Evolutionary conservation across 2,329 filamentous ascomycete species (phyloP), one percentile per base, ranked within the genome.

Genomic region (Ceratocystis colombiana): DNA sequence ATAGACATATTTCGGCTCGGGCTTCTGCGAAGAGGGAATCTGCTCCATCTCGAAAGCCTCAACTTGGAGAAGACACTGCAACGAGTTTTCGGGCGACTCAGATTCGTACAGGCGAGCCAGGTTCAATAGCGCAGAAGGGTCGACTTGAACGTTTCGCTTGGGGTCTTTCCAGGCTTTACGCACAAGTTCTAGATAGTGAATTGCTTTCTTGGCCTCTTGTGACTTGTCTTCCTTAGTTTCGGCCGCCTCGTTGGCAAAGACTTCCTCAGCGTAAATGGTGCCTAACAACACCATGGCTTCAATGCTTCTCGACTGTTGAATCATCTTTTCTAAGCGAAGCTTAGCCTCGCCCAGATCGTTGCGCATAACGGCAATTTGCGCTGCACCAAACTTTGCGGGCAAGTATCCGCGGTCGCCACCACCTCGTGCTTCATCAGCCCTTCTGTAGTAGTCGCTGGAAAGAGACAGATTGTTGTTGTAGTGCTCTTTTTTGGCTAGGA

Each of bases 271-370:
- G 72, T 96, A 94, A 8, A 99, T 77, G 3, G 92, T 94, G 6
- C 93, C 94, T 0, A 99, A 82, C 17, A 99, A 79, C 53, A 90
- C 90, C 87, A 96, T 95, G 1, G 91, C 91, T 72, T 99, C 95
- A 22, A 93, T 81, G 70, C 81, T 87, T 69, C 89, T 91, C 3
- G 88, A 86, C 70, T 91, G 86, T 73, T 96, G 90, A 41, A 96
- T 86, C 72, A 97, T 93, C 78, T 96, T 96, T 75, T 99, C 94
- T 28, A 99, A 79, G 28, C 89, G 85, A 72, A 96, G 88, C 74
- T 97, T 97, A 30, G 94, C 94, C 68, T 94, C 92, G 67, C 92
- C 90, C 41, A 90, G 83, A 72, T 97, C 92, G 69, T 88, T 86
- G 75, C 88, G 89, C 65, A 92, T 75, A 25, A 96, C 89, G 46